Base-by-base conservation (phyloP, 495 filamentous ascomycete genomes). In the Pyrenopolyporus hunteri region DNA sequence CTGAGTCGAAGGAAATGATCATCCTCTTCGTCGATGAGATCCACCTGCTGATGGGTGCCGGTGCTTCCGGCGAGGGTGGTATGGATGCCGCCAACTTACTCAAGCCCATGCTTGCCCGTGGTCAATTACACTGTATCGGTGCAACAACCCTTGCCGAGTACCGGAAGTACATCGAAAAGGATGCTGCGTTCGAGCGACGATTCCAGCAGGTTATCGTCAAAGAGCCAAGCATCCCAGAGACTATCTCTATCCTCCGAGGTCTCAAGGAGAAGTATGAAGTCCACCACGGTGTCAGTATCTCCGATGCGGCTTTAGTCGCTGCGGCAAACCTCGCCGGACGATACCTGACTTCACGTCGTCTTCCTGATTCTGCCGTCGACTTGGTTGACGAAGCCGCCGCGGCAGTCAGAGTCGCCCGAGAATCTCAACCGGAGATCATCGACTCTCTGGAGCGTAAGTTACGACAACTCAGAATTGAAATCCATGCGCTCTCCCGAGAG, bases 91-190 rank as follows among this genome's bases (percentile, higher is more conserved):
- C 94, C 66, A 98, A 98, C 71, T 76, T 98, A 37, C 82, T 98
- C 62, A 98, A 98, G 80, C 94, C 70, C 4, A 97, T 97, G 90
- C 83, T 98, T 54, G 94, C 94, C 52, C 85, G 94, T 69, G 94
- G 94, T 16, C 93, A 98, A 71, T 81, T 98, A 46, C 94, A 98
- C 80, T 98, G 94, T 68, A 97, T 98, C 59, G 94, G 94, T 71
- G 94, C 94, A 1, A 98, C 94, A 0, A 98, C 94, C 1, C 80
- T 98, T 44, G 84, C 85, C 56, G 94, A 98, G 74, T 98, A 98
- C 77, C 86, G 94, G 65, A 98, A 98, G 76, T 97, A 98, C 74
- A 97, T 98, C 55, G 95, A 98, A 73, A 98, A 98, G 74, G 94
- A 98, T 64, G 88, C 90, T 37, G 94, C 94, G 40, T 98, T 98